Base-by-base conservation (phyloP, 306 rosid species). In the Luffa aegyptiaca region DNA sequence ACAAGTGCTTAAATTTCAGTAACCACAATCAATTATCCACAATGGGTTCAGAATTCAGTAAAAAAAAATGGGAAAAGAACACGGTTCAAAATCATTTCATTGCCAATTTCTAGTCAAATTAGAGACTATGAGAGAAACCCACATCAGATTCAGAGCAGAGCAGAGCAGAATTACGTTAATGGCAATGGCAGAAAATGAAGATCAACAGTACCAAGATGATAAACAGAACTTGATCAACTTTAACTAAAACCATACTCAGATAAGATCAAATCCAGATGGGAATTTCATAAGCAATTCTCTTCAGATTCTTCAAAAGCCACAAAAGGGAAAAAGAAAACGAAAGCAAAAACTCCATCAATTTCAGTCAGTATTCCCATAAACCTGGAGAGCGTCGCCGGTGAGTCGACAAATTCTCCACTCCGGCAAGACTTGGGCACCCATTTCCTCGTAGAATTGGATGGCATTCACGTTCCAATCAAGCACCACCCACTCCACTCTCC, bases 371-470 rank as follows among this genome's bases (percentile, higher is more conserved):
- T 64, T 70, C 44, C 84, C 88, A 86, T 90, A 89, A 45, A 92
- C 88, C 63, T 89, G 75, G 2, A 94, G 89, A 10, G 88, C 88
- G 56, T 90, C 93, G 26, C 93, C 94, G 78, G 93, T 85, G 42
- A 92, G 86, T 81, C 97, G 86, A 87, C 96, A 94, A 85, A 89
- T 85, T 90, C 96, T 87, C 97, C 94, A 94, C 17, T 92, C 94
- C 52, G 84, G 89, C 87, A 92, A 42, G 41, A 94, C 2, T 21
- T 87, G 82, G 5, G 98, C 97, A 55, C 97, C 98, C 91, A 94
- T 90, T 8, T 87, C 92, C 80, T 90, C 89, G 53, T 94, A 92
- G 80, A 94, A 92, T 58, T 26, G 87, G 8, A 92, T 94, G 1
- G 97, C 98, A 81, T 90, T 90, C 0, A 65, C 81, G 26, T 94